Base-by-base conservation (phyloP, 495 filamentous ascomycete species). In the Trichoderma virens region DNA sequence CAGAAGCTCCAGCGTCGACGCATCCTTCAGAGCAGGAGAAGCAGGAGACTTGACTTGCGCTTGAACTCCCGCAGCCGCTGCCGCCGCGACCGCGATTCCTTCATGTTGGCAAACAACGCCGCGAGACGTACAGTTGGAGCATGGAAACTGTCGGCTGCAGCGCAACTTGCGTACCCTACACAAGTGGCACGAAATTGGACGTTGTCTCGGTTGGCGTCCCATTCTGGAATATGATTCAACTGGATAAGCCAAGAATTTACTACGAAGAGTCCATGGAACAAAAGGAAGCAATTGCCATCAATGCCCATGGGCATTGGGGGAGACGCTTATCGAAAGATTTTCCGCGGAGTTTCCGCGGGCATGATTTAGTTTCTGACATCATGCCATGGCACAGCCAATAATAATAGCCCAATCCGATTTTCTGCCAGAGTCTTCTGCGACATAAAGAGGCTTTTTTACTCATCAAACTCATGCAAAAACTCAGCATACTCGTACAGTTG, bases 51-150 rank as follows among this genome's bases (percentile, higher is more conserved):
- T n/a, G n/a, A 62, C 62, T 64, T 35, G 62, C 31, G 4, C 67
- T 35, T 35, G 32, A 5, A 4, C 32, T 35, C 51, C 25, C 13
- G 2, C 34, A 1, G 51, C 62, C 20, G 64, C 30, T 20, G 63
- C 14, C 7, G 65, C 54, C 25, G 31, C n/a, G 45, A 34, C 20
- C 23, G 47, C n/a, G 14, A 45, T 51, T 27, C 35, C 28, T 63
- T 69, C 70, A 34, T 69, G 47, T 14, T 67, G 60, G 60, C 71
- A 73, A 1, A 28, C 28, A 16, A 70, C 65, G 14, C 70, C 70
- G 8, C 71, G 68, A 56, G 68, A 69, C 18, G 64, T 61, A 61
- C 71, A 73, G 45, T 73, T 73, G 18, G 70, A 65, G 51, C 71
- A 73, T n/a, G 71, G 71, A 14, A 64, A 59, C 41, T 64, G 60